phyloP scores from a whole-genome alignment of 2,329 filamentous ascomycete species.

The Tympanopsis confertula region DNA sequence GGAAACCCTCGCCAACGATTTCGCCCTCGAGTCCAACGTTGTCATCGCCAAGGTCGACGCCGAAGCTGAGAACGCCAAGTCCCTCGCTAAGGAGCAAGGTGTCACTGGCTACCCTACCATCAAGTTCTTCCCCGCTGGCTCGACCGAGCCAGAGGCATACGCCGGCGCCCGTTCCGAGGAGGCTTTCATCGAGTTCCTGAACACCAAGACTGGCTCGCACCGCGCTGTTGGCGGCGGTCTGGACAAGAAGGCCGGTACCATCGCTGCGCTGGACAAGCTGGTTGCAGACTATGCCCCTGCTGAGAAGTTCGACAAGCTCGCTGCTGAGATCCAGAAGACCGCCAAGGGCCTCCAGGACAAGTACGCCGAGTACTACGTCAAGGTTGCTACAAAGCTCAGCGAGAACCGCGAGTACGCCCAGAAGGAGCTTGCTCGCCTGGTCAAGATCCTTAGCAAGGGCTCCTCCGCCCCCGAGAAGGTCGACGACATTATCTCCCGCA shows the following conservation, averaged over 20 bases:
- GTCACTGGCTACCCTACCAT: slow-evolving; percentile 89
- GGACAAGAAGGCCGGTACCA: slow-evolving; percentile 67
- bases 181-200: slow-evolving; percentile 70
- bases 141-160: slow-evolving; percentile 61
- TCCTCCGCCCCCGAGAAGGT: slow-evolving; percentile 75
- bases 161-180: slow-evolving; percentile 64
- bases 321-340: slow-evolving; percentile 56
- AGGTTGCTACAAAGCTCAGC: slow-evolving; percentile 75
- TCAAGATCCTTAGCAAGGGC: slow-evolving; percentile 74
- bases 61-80: slow-evolving; percentile 76
- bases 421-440: slow-evolving; percentile 76
- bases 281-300: slow-evolving; percentile 49
- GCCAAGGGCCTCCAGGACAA: slow-evolving; percentile 54
- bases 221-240: slow-evolving; percentile 72
- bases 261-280: slow-evolving; percentile 66
- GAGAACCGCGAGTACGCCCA: slow-evolving; percentile 66
- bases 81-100: slow-evolving; percentile 62
- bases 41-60: slow-evolving; percentile 92
- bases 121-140: slow-evolving; percentile 89
- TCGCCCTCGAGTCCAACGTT: slow-evolving; percentile 64
- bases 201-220: slow-evolving; percentile 80
- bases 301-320: slow-evolving; percentile 58
- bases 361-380: slow-evolving; percentile 89
- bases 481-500: slow-evolving; percentile 76
- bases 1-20: slow-evolving; percentile 78